Base-by-base conservation (phyloP, 371 early-diverging fungal species). In the Cokeromyces recurvatus region DNA sequence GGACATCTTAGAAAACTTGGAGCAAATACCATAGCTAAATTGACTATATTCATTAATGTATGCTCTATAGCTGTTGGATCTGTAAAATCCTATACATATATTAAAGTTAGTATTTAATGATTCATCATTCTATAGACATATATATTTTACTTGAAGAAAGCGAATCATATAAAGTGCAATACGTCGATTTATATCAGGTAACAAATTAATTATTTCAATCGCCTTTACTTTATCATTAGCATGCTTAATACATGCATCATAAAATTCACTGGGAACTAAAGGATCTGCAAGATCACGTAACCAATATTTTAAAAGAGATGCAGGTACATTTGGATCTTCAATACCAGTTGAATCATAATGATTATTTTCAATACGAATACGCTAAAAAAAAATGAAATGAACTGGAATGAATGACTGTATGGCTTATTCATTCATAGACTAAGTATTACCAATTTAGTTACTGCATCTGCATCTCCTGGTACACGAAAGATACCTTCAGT, bases 401-500 rank as follows among this genome's bases (percentile, higher is more conserved):
- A n/a, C n/a, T n/a, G n/a, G n/a, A n/a, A n/a, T n/a, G n/a, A n/a
- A n/a, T n/a, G n/a, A n/a, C n/a, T n/a, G n/a, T n/a, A n/a, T n/a
- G n/a, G n/a, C n/a, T n/a, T n/a, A n/a, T n/a, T n/a, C n/a, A n/a
- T n/a, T n/a, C n/a, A n/a, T n/a, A n/a, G n/a, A n/a, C n/a, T n/a
- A n/a, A n/a, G n/a, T n/a, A 11, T 29, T 70, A 89, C 89, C 80
- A 90, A 59, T 41, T 79, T 79, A n/a, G 90, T 82, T 3, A 96
- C 91, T n/a, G 74, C 75, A 38, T 95, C 97, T 29, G 83, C 84
- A 65, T 96, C 94, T 21, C 94, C 98, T 17, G 98, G 94, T 20
- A 97, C 90, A 49, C 98, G 86, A 62, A 97, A 97, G 24, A 97
- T 93, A 16, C 98, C 98, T 63, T 97, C 95, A 4, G 93, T 78